Evolutionary conservation across 345 rosid genomes (phyloP).

Genomic region (Citrus glauca): DNA sequence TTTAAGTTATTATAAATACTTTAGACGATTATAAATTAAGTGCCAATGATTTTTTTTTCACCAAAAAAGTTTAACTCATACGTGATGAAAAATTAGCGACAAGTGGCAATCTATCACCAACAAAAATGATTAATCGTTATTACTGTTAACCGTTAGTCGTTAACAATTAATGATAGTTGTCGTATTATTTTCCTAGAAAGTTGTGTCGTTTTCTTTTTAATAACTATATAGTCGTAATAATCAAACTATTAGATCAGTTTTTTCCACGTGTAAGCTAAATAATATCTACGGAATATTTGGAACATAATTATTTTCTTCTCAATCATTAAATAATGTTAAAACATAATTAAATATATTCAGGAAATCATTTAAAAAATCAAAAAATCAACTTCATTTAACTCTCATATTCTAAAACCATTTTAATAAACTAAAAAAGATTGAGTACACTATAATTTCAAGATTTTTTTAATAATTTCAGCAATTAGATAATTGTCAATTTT

Average conservation of each 20-base stretch:
- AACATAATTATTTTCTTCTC: neutral
- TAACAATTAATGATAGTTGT: neutral
- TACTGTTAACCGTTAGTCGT: neutral
- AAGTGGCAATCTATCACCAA: neutral
- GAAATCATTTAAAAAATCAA: neutral
- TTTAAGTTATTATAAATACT: neutral
- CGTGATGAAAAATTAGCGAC: neutral
- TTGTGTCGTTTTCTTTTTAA: neutral
- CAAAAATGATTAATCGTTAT: neutral
- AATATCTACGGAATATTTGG: too few relatives aligned
- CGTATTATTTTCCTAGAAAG: fast-evolving
- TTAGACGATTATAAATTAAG: neutral
- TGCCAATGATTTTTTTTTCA: neutral
- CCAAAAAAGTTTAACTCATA: neutral
- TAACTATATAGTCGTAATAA: neutral
- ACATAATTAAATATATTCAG: neutral
- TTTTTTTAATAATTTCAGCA: neutral
- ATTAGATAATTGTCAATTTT: neutral
- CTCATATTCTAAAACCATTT: neutral
- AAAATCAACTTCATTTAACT: neutral
- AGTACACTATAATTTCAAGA: neutral
- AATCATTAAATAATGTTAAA: neutral
- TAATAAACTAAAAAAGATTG: too few relatives aligned
- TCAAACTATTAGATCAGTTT: neutral
- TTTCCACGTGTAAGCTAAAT: neutral